These are phyloP conservation scores for Keqinozyma sinolaborantium DNA, from an alignment of 1,139 yeast genomes.

Conservation along the genomic window DNA sequence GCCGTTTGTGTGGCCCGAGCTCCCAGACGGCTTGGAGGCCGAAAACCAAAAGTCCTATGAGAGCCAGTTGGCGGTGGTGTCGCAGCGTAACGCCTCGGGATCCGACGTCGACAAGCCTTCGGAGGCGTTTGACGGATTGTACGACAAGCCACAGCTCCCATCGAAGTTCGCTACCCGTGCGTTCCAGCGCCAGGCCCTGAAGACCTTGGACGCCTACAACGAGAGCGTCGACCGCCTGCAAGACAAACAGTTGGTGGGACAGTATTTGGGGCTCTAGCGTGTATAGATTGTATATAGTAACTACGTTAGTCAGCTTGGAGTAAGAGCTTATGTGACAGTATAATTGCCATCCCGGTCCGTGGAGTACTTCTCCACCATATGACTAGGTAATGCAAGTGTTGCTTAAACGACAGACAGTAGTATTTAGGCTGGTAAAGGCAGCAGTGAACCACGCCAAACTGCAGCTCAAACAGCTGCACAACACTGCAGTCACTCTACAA, in stretches of 20 bases:
- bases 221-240: conserved; percentile 19
- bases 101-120: conserved; percentile 69
- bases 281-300: too few species aligned
- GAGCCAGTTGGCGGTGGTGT: conserved; percentile 25
- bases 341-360: too few species aligned
- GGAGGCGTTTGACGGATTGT: conserved; percentile 72
- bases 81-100: conserved; percentile 41
- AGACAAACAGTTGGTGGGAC: conserved; percentile 30
- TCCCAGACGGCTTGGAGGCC: conserved; percentile 30
- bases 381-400: too few species aligned
- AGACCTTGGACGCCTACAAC: conserved; percentile 28
- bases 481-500: too few species aligned
- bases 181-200: conserved; percentile 38
- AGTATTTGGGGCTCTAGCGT: conserved; percentile 18
- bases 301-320: neutral
- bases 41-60: conserved; percentile 18
- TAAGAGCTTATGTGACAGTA: neutral
- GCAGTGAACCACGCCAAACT: too few species aligned
- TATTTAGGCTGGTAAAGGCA: too few species aligned
- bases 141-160: conserved; percentile 69
- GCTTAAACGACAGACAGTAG: too few species aligned
- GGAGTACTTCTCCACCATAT: too few species aligned
- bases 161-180: conserved; percentile 65
- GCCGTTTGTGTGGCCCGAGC: conserved; percentile 92
- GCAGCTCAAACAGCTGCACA: too few species aligned